phyloP scores from a whole-genome alignment of 345 rosid species.

The Theobroma cacao region DNA sequence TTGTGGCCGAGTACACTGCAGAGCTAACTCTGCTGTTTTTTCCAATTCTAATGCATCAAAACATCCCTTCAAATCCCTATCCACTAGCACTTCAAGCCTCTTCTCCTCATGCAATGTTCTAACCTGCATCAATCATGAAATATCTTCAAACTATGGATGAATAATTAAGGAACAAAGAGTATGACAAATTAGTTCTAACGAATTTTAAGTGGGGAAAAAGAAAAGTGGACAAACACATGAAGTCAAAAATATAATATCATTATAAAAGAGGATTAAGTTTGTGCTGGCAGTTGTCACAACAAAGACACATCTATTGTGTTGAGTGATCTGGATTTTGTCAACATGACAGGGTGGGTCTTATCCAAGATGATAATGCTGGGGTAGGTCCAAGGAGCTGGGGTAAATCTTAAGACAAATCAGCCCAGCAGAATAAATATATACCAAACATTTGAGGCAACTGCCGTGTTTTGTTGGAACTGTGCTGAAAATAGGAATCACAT shows the following conservation, averaged over 20 bases:
- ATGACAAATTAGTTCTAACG: not conserved
- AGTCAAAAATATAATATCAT: not conserved
- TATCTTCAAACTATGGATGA: not conserved
- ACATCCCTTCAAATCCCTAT: conserved; percentile 72
- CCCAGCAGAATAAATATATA: not conserved
- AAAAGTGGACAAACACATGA: not conserved
- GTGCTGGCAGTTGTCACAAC: not conserved
- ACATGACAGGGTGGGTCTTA: not conserved
- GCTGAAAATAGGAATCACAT: not conserved
- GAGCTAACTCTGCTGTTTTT: conserved; percentile 60
- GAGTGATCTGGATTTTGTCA: not conserved
- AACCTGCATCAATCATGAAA: conserved; percentile 44
- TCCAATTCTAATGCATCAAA: conserved; percentile 68
- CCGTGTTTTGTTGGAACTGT: not conserved
- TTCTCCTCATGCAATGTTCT: conserved; percentile 71
- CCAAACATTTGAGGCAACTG: not conserved
- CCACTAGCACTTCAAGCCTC: conserved; percentile 65
- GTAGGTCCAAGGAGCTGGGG: not conserved
- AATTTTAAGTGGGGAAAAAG: not conserved
- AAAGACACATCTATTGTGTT: not conserved
- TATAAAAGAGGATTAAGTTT: not conserved
- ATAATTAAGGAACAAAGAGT: not conserved
- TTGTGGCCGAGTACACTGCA: conserved; percentile 73
- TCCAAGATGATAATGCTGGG: not conserved
- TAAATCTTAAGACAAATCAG: not conserved